Evolutionary conservation across 1,139 yeast genomes (phyloP).

Genomic region (Taphrina deformans): DNA sequence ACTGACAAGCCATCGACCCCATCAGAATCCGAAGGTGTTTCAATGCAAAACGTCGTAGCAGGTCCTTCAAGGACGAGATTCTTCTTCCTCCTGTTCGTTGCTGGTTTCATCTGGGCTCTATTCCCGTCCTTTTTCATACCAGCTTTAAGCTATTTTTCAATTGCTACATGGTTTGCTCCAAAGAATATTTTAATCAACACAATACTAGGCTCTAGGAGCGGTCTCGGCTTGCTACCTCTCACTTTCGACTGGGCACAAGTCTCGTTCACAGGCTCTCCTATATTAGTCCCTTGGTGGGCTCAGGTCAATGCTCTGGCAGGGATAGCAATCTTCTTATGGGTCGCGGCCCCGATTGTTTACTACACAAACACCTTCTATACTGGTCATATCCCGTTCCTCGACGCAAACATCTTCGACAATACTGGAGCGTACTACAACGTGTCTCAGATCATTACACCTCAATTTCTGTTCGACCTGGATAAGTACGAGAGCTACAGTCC

Average conservation of each 20-base stretch:
- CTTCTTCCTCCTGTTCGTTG: conserved; percentile 45
- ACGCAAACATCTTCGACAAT: conserved; percentile 54
- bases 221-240: conserved; percentile 65
- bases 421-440: conserved; percentile 51
- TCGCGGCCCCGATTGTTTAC: conserved; percentile 53
- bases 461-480: conserved; percentile 52
- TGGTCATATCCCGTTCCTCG: conserved; percentile 38
- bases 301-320: conserved; percentile 55
- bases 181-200: conserved; percentile 59
- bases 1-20: not conserved
- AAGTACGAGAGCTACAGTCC: conserved; percentile 62
- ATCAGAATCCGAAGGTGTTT: not conserved
- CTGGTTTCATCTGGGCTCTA: conserved; percentile 56
- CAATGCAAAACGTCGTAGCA: conserved; percentile 44
- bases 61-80: conserved; percentile 40
- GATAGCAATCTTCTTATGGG: conserved; percentile 41
- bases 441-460: conserved; percentile 52
- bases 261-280: conserved; percentile 59
- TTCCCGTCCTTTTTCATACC: conserved; percentile 56
- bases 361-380: conserved; percentile 55
- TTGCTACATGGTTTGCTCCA: conserved; percentile 65
- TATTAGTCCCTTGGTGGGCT: conserved; percentile 63
- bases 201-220: conserved; percentile 61
- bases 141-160: conserved; percentile 54
- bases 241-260: conserved; percentile 63